phyloP scores from a whole-genome alignment of 805 yeast genomes.

The Aciculoconidium aculeatum region DNA sequence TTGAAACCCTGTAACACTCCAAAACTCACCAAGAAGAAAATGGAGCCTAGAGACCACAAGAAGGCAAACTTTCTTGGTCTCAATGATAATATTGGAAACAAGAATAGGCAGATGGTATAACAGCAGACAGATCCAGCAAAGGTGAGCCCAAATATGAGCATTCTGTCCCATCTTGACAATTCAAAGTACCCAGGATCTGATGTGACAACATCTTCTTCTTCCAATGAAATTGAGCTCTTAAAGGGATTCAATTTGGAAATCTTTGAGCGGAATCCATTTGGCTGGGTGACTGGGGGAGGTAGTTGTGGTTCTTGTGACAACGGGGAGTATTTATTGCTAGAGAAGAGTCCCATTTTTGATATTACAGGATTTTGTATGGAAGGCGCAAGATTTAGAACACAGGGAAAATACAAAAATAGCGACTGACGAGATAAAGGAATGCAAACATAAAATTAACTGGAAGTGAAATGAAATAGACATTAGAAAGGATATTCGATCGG shows the following conservation, averaged over 20 bases:
- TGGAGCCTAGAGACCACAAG: constrained; percentile 43
- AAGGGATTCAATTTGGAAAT: constrained; percentile 37
- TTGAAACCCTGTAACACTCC: constrained; percentile 40
- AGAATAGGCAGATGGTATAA: constrained; percentile 37
- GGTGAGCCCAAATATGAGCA: constrained; percentile 39
- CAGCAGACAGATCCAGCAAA: constrained; percentile 39
- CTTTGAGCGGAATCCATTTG: constrained; percentile 18
- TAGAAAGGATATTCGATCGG: too few relatives aligned
- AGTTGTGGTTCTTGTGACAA: constrained; percentile 30
- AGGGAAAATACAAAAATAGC: too few relatives aligned
- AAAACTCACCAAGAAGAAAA: constrained; percentile 40
- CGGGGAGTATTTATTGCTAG: constrained; percentile 23
- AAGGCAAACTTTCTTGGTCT: constrained; percentile 42
- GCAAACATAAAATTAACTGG: too few relatives aligned
- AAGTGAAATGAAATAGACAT: too few relatives aligned
- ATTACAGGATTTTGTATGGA: too few relatives aligned
- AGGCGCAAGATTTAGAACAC: too few relatives aligned
- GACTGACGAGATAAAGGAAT: too few relatives aligned
- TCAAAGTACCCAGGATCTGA: constrained; percentile 40
- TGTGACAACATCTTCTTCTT: constrained; percentile 40
- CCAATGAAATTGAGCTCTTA: constrained; percentile 31
- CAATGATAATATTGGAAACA: constrained; percentile 36
- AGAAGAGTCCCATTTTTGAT: constrained; percentile 42
- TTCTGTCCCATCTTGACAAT: constrained; percentile 41
- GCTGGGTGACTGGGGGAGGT: constrained; percentile 35